Conservation (phyloP, 2,329 filamentous ascomycete genomes). For the Chaetomium sp. region DNA sequence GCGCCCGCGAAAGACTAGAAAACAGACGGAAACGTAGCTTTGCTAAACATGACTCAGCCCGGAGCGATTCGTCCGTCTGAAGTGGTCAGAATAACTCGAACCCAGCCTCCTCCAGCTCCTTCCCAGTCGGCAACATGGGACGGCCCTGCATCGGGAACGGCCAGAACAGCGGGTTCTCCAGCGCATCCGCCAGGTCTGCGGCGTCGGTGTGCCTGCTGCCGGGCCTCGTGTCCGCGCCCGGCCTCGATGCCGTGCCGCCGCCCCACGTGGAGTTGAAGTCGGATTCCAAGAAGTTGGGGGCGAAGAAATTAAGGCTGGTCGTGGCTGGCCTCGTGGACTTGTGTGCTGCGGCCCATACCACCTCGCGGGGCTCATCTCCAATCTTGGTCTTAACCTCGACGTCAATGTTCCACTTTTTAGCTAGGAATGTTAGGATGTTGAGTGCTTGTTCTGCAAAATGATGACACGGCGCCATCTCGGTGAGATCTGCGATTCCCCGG, state of each 20-base stretch:
- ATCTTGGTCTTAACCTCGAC: slow-evolving; percentile 46
- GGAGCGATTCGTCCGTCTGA: background rate
- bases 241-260: slow-evolving; percentile 24
- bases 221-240: background rate
- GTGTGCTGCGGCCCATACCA: background rate
- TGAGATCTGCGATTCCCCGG: slow-evolving; percentile 59
- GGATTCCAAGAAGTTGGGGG: slow-evolving; percentile 50
- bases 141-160: slow-evolving; percentile 63
- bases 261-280: slow-evolving; percentile 56
- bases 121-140: slow-evolving; percentile 53
- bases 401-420: slow-evolving; percentile 61
- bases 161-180: slow-evolving; percentile 62
- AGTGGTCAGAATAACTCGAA: slow-evolving; percentile 43
- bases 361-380: slow-evolving; percentile 4
- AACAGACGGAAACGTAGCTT: background rate
- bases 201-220: slow-evolving; percentile 9
- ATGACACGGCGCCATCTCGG: slow-evolving; percentile 63
- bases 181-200: slow-evolving; percentile 40
- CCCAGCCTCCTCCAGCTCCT: slow-evolving; percentile 53
- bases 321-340: slow-evolving; percentile 46
- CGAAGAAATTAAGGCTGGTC: slow-evolving; percentile 60
- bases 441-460: slow-evolving; percentile 63
- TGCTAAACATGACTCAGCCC: background rate
- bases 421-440: slow-evolving; percentile 60
- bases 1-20: background rate